Conservation (phyloP, 106 monocot genomes). For the Dendrobium nobile region DNA sequence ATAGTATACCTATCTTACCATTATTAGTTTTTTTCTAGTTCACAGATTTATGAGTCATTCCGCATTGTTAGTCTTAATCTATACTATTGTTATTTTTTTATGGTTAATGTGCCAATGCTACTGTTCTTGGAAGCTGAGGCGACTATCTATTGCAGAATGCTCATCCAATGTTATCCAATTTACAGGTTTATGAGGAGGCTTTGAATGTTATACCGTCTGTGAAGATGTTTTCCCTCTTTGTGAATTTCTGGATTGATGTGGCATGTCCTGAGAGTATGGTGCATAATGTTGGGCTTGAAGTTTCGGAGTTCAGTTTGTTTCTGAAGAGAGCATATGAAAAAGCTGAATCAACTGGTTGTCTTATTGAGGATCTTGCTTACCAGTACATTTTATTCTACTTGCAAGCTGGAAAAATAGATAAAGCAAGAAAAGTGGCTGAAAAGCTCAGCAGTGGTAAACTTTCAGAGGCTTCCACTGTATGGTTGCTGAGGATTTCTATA, state of each 20-base stretch:
- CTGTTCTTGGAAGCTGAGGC: background rate
- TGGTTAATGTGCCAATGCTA: background rate
- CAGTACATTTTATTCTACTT: constrained; percentile 43
- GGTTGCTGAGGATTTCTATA: constrained; percentile 40
- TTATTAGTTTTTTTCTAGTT: background rate
- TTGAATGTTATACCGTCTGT: constrained; percentile 32
- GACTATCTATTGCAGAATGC: background rate
- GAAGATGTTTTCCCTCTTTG: constrained; percentile 65
- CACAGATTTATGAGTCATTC: background rate
- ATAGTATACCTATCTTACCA: background rate
- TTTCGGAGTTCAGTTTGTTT: constrained; percentile 28
- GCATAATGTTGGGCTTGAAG: constrained; percentile 12
- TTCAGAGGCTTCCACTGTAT: constrained; percentile 38
- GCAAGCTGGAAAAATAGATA: constrained; percentile 39
- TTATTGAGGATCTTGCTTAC: constrained; percentile 55
- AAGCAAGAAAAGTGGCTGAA: constrained; percentile 42
- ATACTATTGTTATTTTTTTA: background rate
- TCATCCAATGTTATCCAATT: background rate
- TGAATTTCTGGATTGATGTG: constrained; percentile 43
- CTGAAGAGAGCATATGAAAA: constrained; percentile 42
- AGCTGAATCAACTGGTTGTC: constrained; percentile 38
- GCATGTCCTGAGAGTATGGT: constrained; percentile 11
- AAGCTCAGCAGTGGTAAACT: constrained; percentile 47
- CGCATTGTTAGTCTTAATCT: background rate
- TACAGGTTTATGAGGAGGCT: constrained; percentile 68